Base-by-base conservation (phyloP, 2,329 filamentous ascomycete genomes). In the Colletotrichum sp. region DNA sequence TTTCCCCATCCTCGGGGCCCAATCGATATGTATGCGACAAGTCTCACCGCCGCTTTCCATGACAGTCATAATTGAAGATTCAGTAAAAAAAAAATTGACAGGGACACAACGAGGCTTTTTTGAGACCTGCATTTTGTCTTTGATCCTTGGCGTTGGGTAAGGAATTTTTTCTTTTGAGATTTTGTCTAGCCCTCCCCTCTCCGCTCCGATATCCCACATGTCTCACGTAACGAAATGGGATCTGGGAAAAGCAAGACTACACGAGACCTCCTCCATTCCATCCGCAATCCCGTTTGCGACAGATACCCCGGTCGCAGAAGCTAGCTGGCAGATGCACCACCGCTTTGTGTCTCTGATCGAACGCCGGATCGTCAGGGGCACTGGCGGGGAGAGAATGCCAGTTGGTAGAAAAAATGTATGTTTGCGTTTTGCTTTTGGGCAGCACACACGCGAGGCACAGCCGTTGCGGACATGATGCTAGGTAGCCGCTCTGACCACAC, bases 291-390 rank as follows among this genome's bases (percentile, higher is more conserved):
- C 34, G 49, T 16, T 59, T 76, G 73, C 59, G 64, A 76, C 55
- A 69, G 21, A 1, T 8, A 44, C 70, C 73, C 70, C 63, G 44
- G 73, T 76, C 73, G 71, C 64, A 36, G 73, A 59, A 32, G 26
- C 59, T 57, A 65, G 36, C 21, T 73, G 70, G 57, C 59, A 60
- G 64, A 57, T 30, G 70, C 73, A 76, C 70, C 73, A 63, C 59
- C 71, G 30, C 32, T 36, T 15, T n/a, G 18, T 72, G 63, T 68
- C 69, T 76, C 64, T 64, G 55, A 49, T 39, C 32, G 44, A 34
- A 44, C 59, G 69, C 64, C 73, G 28, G 73, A 73, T 76, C 73
- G 70, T 65, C 73, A 73, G 73, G 70, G 73, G 64, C 60, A 59
- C 10, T 13, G 55, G 59, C 24, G 59, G 59, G 28, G 6, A 21